Base-by-base conservation (phyloP, 1,284 basidiomycete genomes). In the Fistulinella staudtii region DNA sequence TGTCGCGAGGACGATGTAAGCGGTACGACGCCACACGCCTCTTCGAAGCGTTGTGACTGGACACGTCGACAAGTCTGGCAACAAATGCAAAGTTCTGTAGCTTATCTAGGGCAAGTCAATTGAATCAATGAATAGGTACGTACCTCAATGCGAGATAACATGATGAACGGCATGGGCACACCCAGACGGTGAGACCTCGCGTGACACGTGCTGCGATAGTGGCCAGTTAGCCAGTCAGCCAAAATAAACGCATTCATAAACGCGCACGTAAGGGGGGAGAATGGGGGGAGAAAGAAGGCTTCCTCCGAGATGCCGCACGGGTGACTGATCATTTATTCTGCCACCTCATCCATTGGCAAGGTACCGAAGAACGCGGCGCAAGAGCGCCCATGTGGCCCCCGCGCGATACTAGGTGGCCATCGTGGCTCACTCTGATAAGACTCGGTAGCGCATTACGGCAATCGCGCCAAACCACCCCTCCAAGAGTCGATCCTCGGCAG, bases 131-230 rank as follows among this genome's bases (percentile, higher is more conserved):
- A 13, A 31, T 33, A 23, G 29, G 34, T 27, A 33, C 31, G 28
- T 29, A 29, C 28, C 28, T 15, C 27, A 49, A 43, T 18, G 46
- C 36, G 18, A 31, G 41, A 42, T 53, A 53, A 49, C 41, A 45
- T 31, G 22, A 39, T 9, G 34, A 41, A 41, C 14, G 28, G 11
- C 41, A 22, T 50, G 30, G 45, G 53, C 45, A 53, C 37, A 22
- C 45, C 49, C 18, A 35, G 53, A 20, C 36, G 21, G 17, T 8
- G 28, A 29, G 36, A 25, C 36, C 48, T 52, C n/a, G n/a, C n/a
- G 33, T 35, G 39, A 55, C 38, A 11, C 37, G 27, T 27, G 36
- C 33, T 22, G 34, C 21, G 53, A 28, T 52, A 31, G 11, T 41
- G n/a, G 40, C 15, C 39, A 29, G 5, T 29, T 10, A 27, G 31